Conservation (phyloP, 805 yeast genomes). For the Candida awuae region DNA sequence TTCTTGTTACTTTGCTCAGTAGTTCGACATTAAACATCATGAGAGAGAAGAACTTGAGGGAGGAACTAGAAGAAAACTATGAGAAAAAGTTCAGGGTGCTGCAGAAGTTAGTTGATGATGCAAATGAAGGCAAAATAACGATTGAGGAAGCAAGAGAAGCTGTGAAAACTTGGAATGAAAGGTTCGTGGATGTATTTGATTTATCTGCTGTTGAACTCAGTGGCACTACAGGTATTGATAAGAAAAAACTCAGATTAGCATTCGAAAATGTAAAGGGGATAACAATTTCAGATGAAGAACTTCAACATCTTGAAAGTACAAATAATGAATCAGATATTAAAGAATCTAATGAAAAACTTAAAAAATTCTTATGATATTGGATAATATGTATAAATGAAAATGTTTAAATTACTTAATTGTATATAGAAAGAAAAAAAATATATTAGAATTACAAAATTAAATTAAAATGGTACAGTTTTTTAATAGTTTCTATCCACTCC, state of each 20-base stretch:
- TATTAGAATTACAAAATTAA: neutral
- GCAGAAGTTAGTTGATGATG: slow-evolving; percentile 14
- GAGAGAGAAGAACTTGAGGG: slow-evolving; percentile 37
- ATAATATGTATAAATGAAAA: too few species aligned
- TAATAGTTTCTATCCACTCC: slow-evolving; percentile 44
- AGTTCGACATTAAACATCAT: slow-evolving; percentile 42
- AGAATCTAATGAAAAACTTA: slow-evolving; percentile 9
- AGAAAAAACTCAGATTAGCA: slow-evolving; percentile 7
- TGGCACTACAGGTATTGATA: slow-evolving; percentile 16
- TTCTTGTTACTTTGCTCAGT: slow-evolving; percentile 24
- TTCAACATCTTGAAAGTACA: neutral
- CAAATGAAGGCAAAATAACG: slow-evolving; percentile 18
- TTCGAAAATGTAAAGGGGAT: slow-evolving; percentile 10
- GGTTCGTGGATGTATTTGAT: slow-evolving; percentile 30
- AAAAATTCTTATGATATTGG: slow-evolving; percentile 15
- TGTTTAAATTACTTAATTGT: neutral
- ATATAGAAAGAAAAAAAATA: neutral
- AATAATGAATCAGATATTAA: neutral
- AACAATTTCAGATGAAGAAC: neutral
- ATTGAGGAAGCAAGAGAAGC: slow-evolving; percentile 35
- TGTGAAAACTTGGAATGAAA: slow-evolving; percentile 33
- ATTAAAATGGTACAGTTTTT: slow-evolving; percentile 5
- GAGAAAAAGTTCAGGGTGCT: slow-evolving; percentile 33
- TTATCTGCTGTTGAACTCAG: slow-evolving; percentile 17
- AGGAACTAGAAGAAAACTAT: slow-evolving; percentile 34